These are phyloP conservation scores for Colletotrichum tropicale DNA, from an alignment of 2,329 filamentous ascomycete species.

Conservation along the genomic window DNA sequence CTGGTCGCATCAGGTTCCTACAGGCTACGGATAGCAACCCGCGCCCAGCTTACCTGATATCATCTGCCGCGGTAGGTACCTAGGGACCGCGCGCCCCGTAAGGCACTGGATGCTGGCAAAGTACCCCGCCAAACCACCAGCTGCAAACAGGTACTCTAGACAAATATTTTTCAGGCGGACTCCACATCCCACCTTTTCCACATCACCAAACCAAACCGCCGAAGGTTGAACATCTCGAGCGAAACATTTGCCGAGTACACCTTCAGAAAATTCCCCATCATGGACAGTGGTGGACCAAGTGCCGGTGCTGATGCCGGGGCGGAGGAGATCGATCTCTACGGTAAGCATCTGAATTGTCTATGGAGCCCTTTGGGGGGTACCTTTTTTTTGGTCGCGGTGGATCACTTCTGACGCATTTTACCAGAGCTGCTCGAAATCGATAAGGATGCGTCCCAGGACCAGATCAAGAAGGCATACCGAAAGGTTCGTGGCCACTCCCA, in stretches of 20 bases:
- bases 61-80: neutral
- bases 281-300: conserved; percentile 24
- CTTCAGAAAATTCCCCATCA: conserved; percentile 17
- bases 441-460: conserved; percentile 72
- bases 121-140: conserved; percentile 15
- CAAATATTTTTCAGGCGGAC: conserved; percentile 19
- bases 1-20: neutral
- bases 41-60: neutral
- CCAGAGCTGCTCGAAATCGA: conserved; percentile 81
- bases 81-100: conserved; percentile 2
- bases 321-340: conserved; percentile 65
- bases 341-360: conserved; percentile 40
- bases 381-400: conserved; percentile 11
- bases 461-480: conserved; percentile 95
- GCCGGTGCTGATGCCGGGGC: conserved; percentile 11
- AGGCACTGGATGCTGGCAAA: neutral
- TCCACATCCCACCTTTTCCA: conserved; percentile 20
- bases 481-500: conserved; percentile 62
- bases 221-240: conserved; percentile 16
- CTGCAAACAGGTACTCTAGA: neutral
- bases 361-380: conserved; percentile 10
- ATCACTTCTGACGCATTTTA: conserved; percentile 22
- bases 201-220: conserved; percentile 14
- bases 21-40: neutral
- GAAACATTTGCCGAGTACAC: conserved; percentile 8